These are phyloP conservation scores for Barbatosphaeria neglecta DNA, from an alignment of 495 filamentous ascomycete species.

Conservation along the genomic window DNA sequence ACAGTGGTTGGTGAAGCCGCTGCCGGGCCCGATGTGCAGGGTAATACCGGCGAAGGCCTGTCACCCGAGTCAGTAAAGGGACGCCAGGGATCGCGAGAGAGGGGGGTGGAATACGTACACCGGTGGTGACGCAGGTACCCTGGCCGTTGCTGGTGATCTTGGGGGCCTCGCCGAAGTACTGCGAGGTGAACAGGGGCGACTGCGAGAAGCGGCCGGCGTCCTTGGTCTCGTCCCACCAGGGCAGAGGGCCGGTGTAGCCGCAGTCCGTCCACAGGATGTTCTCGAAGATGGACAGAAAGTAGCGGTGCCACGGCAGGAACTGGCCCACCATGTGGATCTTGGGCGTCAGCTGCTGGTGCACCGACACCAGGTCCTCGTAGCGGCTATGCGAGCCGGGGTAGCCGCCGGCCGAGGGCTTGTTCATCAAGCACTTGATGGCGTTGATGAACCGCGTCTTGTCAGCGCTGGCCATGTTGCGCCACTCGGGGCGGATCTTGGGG, in stretches of 20 bases:
- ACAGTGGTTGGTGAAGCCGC: constrained; percentile 15
- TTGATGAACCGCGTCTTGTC: constrained; percentile 19
- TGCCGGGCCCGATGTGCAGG: constrained; percentile 21
- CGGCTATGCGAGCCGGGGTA: constrained; percentile 17
- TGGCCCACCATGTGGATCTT: constrained; percentile 26
- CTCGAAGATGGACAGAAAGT: constrained; percentile 25
- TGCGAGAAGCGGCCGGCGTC: constrained; percentile 17
- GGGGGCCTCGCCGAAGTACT: constrained; percentile 17
- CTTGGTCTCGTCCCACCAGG: constrained; percentile 32
- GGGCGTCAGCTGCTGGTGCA: constrained; percentile 24
- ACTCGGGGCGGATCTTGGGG: constrained; percentile 18
- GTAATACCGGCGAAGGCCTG: constrained; percentile 21
- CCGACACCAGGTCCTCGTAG: constrained; percentile 28
- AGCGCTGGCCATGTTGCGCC: constrained; percentile 14
- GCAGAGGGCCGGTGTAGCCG: constrained; percentile 23
- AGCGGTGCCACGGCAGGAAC: constrained; percentile 29
- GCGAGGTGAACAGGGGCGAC: constrained; percentile 20
- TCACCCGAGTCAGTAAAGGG: constrained; percentile 10
- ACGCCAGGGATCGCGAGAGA: constrained; percentile 6
- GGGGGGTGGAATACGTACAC: background rate
- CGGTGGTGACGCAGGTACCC: constrained; percentile 3
- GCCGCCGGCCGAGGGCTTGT: constrained; percentile 14
- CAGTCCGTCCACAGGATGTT: constrained; percentile 23
- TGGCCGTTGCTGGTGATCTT: constrained; percentile 20
- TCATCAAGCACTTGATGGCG: constrained; percentile 23